Evolutionary conservation across 352 stramenopile species (phyloP).

Genomic region (Blastocystis sp.): DNA sequence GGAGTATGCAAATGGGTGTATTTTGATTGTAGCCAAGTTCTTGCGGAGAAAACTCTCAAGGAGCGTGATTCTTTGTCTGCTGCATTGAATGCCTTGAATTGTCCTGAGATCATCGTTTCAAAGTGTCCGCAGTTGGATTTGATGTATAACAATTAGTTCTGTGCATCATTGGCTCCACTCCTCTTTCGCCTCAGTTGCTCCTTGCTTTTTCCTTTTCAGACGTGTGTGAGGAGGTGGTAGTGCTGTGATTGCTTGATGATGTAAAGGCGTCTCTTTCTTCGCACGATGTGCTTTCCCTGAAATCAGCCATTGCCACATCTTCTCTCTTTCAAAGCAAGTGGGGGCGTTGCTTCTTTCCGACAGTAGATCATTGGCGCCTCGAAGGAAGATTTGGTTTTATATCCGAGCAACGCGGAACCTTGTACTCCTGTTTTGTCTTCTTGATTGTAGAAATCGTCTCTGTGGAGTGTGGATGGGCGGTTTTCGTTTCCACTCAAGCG

Average conservation of each 20-base stretch:
- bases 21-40: neutral
- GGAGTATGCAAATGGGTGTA: conserved; percentile 1
- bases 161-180: neutral
- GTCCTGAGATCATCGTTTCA: conserved; percentile 15
- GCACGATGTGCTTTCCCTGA: neutral
- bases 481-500: conserved; percentile 17
- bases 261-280: neutral
- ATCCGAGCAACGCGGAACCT: neutral
- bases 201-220: neutral
- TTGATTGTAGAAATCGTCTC: neutral
- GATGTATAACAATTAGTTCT: neutral
- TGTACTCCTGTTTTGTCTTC: neutral
- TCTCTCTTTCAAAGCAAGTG: neutral
- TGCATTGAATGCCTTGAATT: neutral
- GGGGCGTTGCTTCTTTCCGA: neutral
- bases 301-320: neutral
- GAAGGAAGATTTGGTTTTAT: neutral
- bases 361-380: neutral
- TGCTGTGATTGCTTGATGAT: neutral
- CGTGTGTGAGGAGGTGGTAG: neutral
- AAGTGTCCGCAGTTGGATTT: conserved; percentile 3
- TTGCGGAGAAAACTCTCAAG: neutral
- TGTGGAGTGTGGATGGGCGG: neutral
- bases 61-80: neutral
- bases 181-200: neutral